Base-by-base conservation (phyloP, 441 rosid genomes). In the Iberis amara region DNA sequence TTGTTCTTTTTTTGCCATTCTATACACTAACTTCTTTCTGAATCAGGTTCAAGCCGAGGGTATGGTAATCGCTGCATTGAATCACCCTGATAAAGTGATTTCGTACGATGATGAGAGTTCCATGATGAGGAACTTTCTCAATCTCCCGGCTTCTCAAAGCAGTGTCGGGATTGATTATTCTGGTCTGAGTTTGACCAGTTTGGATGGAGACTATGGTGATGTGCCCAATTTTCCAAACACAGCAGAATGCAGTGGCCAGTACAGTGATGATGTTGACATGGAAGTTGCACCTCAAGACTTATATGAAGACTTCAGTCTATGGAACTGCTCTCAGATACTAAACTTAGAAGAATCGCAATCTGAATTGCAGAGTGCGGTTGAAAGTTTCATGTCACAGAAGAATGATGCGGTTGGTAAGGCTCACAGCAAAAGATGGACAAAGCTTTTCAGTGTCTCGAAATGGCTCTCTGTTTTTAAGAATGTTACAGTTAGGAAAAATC, bases 401-500 rank as follows among this genome's bases (percentile, higher is more conserved):
- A 30, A 24, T 57, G 66, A 11, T 39, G 37, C 11, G 32, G 26
- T 59, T 0, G 57, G 48, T 11, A 67, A 60, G 50, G 58, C 63
- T 21, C 67, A 55, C 31, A 85, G 83, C 57, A 86, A 61, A 73
- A 78, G 96, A 73, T 91, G 98, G 98, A 78, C 80, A 33, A 91
- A 77, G 78, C 66, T 91, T 41, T 83, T 71, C 62, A 83, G 83
- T 30, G 89, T 91, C 55, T 70, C 86, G 52, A 85, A 83, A 69
- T 87, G 90, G 92, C 74, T 91, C 50, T 71, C 79, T 13, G 61
- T 85, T 36, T 76, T 79, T 65, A 87, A 66, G 68, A 68, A 42
- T 35, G 88, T 80, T 59, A 76, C 80, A 13, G 64, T 45, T 32
- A 82, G 57, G 68, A 76, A 64, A 60, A 65, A 45, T 47, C 47